Evolutionary conservation across 2,329 filamentous ascomycete species (phyloP), one percentile per base, ranked within the genome.

Genomic region (Plenodomus tracheiphilus): DNA sequence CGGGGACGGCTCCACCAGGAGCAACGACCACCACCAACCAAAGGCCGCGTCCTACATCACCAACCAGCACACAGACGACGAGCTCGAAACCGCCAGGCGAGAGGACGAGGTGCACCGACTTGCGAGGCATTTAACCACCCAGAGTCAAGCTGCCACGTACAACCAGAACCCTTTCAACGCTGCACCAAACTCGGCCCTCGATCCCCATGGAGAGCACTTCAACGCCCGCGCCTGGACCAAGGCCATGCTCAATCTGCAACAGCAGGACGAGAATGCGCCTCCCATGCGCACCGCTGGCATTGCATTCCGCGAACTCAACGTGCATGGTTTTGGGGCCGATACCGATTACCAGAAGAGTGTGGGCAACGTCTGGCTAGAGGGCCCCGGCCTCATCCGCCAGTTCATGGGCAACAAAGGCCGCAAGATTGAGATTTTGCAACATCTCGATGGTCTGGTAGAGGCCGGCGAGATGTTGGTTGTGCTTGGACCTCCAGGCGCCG

Each of bases 401-500:
- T 3, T 72, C 10, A 58, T 67, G 49, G 68, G 70, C 34, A 46
- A 64, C 49, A 68, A 66, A 40, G 66, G 66, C 17, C 62, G 65
- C 51, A 72, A 70, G 54, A 76, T 88, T 56, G 84, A 90, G 61
- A 90, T 90, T 58, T 72, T 90, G 51, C 82, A 79, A 54, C 75
- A 83, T 60, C 84, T 88, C 47, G 85, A 89, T 55, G 87, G 87
- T 20, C 65, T 89, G 0, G 84, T 90, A 1, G 78, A 83, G 64
- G 82, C 81, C 52, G 87, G 87, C 37, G 87, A 91, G 76, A 88
- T 91, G 85, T 73, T 90, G 21, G 85, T 90, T 15, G 87, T 90
- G 2, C 78, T 91, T 28, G 87, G 87, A 15, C 87, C 86, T 46
- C 87, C 87, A 2, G 77, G 75, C 51, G 78, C 77, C 51, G 88